Evolutionary conservation across 768 basidiomycete genomes (phyloP).

Genomic region (Ephemerocybe angulata): DNA sequence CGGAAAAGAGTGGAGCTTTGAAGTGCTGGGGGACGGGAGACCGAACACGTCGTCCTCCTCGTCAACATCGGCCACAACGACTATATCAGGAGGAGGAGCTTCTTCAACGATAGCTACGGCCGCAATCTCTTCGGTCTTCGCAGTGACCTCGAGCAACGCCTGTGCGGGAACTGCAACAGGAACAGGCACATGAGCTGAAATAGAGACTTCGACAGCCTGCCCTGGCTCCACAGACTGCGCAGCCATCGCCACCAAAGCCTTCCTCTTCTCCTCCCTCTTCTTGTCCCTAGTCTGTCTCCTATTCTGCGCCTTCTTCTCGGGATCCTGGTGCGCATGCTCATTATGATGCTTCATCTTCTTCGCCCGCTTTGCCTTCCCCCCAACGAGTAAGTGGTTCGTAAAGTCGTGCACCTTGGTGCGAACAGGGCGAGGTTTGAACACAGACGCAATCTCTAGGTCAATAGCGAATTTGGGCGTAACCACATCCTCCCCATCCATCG

Average conservation of each 20-base stretch:
- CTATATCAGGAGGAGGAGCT: constrained; percentile 1
- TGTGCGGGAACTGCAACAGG: background rate
- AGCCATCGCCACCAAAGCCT: constrained; percentile 30
- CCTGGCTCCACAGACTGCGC: constrained; percentile 12
- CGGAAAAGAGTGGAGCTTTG: constrained; percentile 19
- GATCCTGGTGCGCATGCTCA: background rate
- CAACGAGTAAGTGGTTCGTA: constrained; percentile 23
- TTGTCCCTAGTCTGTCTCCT: constrained; percentile 49
- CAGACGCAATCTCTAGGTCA: constrained; percentile 65
- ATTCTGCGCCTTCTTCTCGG: constrained; percentile 29
- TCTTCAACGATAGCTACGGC: constrained; percentile 12
- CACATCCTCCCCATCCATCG: constrained; percentile 45
- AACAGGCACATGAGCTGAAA: background rate
- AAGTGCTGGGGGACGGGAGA: constrained; percentile 30
- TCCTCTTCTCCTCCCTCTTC: constrained; percentile 46
- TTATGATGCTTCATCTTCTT: constrained; percentile 12
- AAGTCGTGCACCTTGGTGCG: constrained; percentile 39
- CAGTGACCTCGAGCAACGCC: background rate
- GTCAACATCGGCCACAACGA: constrained; percentile 3
- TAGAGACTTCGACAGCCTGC: background rate
- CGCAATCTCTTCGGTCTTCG: constrained; percentile 3
- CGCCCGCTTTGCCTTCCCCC: constrained; percentile 32
- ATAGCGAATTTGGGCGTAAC: constrained; percentile 34
- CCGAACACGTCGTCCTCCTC: constrained; percentile 35
- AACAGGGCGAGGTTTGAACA: constrained; percentile 70